Evolutionary conservation across 768 basidiomycete species (phyloP).

Genomic region (Fomitopsis serialis): DNA sequence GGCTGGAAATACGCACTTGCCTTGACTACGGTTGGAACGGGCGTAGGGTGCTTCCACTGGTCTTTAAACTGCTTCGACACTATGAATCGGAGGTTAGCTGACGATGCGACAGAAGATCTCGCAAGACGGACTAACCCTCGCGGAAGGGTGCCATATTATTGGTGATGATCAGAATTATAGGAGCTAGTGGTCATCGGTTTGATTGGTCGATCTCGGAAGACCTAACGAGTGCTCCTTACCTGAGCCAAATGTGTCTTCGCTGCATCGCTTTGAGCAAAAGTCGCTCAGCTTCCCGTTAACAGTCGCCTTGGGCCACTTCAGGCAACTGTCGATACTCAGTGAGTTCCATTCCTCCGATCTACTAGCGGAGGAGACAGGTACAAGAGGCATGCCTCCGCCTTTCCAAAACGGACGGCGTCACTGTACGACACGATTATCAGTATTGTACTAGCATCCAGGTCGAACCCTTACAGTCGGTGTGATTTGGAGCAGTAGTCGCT

Average conservation of each 20-base stretch:
- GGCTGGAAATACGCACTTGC: background rate
- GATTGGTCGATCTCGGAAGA: too few species aligned
- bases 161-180: slow-evolving; percentile 9
- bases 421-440: background rate
- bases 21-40: slow-evolving; percentile 10
- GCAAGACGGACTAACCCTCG: slow-evolving; percentile 5
- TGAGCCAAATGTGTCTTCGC: slow-evolving; percentile 4
- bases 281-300: slow-evolving; percentile 15
- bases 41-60: slow-evolving; percentile 16
- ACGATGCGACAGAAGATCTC: background rate
- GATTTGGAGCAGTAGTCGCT: slow-evolving; percentile 12
- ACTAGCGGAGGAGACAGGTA: background rate
- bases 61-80: slow-evolving; percentile 16
- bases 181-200: background rate
- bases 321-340: slow-evolving; percentile 9
- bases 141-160: slow-evolving; percentile 1
- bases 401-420: slow-evolving; percentile 6
- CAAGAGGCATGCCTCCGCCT: slow-evolving; percentile 13
- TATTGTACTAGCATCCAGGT: background rate
- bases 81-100: background rate
- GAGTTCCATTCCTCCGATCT: background rate
- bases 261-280: slow-evolving; percentile 20
- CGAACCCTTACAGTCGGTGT: slow-evolving; percentile 11
- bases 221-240: slow-evolving; percentile 1
- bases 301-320: slow-evolving; percentile 10